Conservation (phyloP, 2,329 filamentous ascomycete species). For the Simplicillium sp. region DNA sequence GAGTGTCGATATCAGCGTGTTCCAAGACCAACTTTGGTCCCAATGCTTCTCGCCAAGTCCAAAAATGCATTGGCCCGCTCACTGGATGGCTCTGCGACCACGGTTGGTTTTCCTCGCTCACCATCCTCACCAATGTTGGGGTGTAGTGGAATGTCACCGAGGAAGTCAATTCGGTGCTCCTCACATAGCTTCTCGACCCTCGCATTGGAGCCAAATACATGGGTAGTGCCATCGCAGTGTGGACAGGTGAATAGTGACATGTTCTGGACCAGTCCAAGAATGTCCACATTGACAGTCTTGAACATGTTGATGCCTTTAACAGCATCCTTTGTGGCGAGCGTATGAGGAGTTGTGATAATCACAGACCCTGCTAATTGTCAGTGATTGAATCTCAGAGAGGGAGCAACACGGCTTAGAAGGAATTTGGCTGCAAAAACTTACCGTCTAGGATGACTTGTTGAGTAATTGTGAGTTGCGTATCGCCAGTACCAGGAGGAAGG, state of each 20-base stretch:
- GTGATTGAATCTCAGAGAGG: background rate
- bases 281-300: conserved; percentile 68
- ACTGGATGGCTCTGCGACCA: conserved; percentile 76
- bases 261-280: conserved; percentile 84
- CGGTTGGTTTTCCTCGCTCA: conserved; percentile 78
- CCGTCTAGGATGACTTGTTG: conserved; percentile 89
- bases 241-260: conserved; percentile 83
- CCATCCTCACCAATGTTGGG: conserved; percentile 79
- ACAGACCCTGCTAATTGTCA: conserved; percentile 49
- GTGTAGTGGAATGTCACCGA: conserved; percentile 86
- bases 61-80: conserved; percentile 63
- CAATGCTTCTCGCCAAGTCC: conserved; percentile 52
- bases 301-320: conserved; percentile 92
- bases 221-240: conserved; percentile 62
- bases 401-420: background rate
- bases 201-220: conserved; percentile 62
- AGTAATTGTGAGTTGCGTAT: conserved; percentile 93
- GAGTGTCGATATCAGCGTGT: conserved; percentile 4
- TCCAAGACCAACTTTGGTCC: conserved; percentile 29
- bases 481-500: conserved; percentile 86
- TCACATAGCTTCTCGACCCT: conserved; percentile 60
- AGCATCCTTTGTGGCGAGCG: conserved; percentile 84
- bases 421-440: conserved; percentile 18
- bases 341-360: conserved; percentile 89
- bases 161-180: conserved; percentile 64